These are phyloP conservation scores for Ustilago esculenta DNA, from an alignment of 1,284 basidiomycete genomes.

Conservation along the genomic window DNA sequence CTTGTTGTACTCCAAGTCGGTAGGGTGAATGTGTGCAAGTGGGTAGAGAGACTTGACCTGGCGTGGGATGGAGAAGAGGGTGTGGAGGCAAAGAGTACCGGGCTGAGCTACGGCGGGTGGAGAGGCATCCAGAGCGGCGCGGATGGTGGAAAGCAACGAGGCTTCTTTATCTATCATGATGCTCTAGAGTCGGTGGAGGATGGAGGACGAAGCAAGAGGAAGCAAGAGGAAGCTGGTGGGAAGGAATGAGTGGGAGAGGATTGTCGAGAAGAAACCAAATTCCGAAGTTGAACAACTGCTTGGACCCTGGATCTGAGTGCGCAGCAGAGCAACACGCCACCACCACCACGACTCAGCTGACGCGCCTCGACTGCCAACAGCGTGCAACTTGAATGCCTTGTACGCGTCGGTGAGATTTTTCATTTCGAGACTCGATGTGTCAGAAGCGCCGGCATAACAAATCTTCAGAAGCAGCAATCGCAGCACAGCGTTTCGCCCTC, in stretches of 20 bases:
- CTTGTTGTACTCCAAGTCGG: slow-evolving; percentile 30
- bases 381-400: too few relatives aligned
- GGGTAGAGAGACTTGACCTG: slow-evolving; percentile 59
- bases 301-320: slow-evolving; percentile 2
- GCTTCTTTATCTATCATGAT: slow-evolving; percentile 2
- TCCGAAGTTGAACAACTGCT: too few relatives aligned
- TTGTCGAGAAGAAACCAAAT: too few relatives aligned
- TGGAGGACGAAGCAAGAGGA: not conserved
- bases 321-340: not conserved
- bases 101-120: slow-evolving; percentile 28
- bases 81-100: slow-evolving; percentile 47
- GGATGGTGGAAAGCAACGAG: slow-evolving; percentile 34
- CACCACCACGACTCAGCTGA: too few relatives aligned
- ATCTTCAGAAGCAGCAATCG: too few relatives aligned
- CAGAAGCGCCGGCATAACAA: too few relatives aligned
- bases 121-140: slow-evolving; percentile 11
- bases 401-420: too few relatives aligned
- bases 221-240: not conserved
- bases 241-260: not conserved
- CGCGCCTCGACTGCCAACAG: too few relatives aligned
- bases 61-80: slow-evolving; percentile 58
- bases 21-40: slow-evolving; percentile 59
- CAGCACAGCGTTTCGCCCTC: too few relatives aligned
- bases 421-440: too few relatives aligned
- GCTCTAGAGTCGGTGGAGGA: not conserved